Percentiles rank a stretch among this genome's conserved stretches.
phyloP scores from a whole-genome alignment of 257 asterid species.

The Forsythia viridissima region DNA sequence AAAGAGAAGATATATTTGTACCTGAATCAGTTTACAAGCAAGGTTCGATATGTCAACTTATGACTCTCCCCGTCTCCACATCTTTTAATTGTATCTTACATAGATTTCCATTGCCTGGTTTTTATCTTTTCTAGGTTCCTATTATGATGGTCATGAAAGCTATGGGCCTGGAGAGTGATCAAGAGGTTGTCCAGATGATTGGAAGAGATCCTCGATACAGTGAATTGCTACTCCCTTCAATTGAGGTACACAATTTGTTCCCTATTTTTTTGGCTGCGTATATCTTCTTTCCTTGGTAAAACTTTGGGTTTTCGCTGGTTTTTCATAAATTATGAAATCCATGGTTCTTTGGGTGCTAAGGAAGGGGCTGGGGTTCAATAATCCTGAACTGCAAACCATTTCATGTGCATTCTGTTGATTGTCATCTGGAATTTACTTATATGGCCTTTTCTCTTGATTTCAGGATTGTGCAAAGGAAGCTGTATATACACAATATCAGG shows the following conservation, averaged over 20 bases:
- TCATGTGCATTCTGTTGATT: neutral
- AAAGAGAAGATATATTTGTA: constrained; percentile 75
- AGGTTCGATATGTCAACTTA: constrained; percentile 45
- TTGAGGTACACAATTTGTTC: constrained; percentile 58
- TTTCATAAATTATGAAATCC: constrained; percentile 1
- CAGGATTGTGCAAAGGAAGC: constrained; percentile 78
- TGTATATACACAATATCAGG: constrained; percentile 70
- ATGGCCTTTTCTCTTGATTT: constrained; percentile 23
- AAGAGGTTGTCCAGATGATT: constrained; percentile 96
- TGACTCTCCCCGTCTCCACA: constrained; percentile 7
- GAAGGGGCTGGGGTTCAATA: constrained; percentile 5
- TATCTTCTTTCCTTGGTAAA: constrained; percentile 4
- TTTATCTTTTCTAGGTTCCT: constrained; percentile 65
- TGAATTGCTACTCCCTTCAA: constrained; percentile 85
- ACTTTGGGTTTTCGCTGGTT: neutral
- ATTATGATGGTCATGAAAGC: constrained; percentile 91
- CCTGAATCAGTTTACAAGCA: constrained; percentile 65
- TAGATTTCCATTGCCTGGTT: constrained; percentile 1
- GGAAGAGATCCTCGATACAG: constrained; percentile 96
- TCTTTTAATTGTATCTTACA: constrained; percentile 10
- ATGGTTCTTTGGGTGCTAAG: neutral
- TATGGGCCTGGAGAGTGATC: constrained; percentile 99
- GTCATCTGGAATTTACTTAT: constrained; percentile 22
- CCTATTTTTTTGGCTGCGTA: neutral
- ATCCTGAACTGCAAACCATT: constrained; percentile 16